Conservation (phyloP, 306 rosid genomes). For the Cercis canadensis region DNA sequence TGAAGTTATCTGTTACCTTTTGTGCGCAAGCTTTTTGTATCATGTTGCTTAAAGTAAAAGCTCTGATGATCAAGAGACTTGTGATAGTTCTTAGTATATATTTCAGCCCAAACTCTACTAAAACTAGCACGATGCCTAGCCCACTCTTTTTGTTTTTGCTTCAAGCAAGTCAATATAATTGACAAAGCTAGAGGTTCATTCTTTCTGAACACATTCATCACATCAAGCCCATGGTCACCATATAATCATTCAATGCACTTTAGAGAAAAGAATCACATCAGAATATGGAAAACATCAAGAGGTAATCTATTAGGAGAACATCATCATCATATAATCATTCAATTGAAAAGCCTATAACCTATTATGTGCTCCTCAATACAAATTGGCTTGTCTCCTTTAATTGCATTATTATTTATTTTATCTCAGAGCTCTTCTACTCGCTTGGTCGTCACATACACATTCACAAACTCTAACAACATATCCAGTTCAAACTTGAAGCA, state of each 20-base stretch:
- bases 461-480: too few relatives aligned
- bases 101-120: conserved; percentile 94
- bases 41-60: conserved; percentile 98
- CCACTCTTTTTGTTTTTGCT: conserved; percentile 99
- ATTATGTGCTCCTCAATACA: conserved; percentile 88
- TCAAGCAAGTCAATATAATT: conserved; percentile 86
- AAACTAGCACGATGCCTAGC: conserved; percentile 86
- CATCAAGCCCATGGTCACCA: conserved; percentile 99
- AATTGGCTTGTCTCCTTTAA: conserved; percentile 76
- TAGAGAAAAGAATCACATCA: too few relatives aligned
- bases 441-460: conserved; percentile 72
- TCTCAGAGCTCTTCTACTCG: conserved; percentile 88
- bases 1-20: too few relatives aligned
- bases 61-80: conserved; percentile 98
- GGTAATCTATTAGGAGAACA: conserved; percentile 22
- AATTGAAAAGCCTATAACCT: too few relatives aligned
- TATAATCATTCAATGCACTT: conserved; percentile 93
- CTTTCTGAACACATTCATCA: too few relatives aligned
- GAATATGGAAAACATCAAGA: conserved; percentile 37
- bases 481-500: too few relatives aligned
- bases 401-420: conserved; percentile 68
- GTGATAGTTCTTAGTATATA: conserved; percentile 90
- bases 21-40: conserved; percentile 86
- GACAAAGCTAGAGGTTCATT: too few relatives aligned
- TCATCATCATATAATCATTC: conserved; percentile 35